A percentile compares a stretch with the other conserved stretches of the same genome.
These are phyloP conservation scores for Schrenkiella parvula DNA, from an alignment of 345 rosid species.

Conservation along the genomic window DNA sequence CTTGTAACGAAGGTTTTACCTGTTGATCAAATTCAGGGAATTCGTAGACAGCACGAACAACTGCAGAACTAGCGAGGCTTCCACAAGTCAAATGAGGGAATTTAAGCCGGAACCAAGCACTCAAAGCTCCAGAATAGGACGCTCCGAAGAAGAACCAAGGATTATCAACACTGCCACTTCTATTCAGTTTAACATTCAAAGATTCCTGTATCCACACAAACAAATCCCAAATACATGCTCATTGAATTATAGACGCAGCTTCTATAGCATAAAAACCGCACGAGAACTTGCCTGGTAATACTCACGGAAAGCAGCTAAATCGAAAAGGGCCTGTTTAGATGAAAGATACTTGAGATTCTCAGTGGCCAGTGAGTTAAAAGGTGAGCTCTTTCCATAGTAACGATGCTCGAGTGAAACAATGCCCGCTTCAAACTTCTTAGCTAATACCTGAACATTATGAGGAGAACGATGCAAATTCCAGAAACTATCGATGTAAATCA, in stretches of 20 bases:
- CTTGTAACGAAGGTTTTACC: constrained; percentile 34
- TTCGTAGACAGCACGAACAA: constrained; percentile 79
- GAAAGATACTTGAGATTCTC: constrained; percentile 84
- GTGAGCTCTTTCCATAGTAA: constrained; percentile 87
- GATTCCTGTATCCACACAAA: constrained; percentile 44
- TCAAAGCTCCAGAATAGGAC: constrained; percentile 91
- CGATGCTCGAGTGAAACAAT: constrained; percentile 95
- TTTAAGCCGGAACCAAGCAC: constrained; percentile 96
- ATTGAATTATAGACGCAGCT: background rate
- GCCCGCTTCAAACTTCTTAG: constrained; percentile 97
- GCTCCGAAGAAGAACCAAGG: constrained; percentile 89
- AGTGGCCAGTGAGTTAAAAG: constrained; percentile 59
- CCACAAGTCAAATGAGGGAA: constrained; percentile 95
- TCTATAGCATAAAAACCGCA: background rate
- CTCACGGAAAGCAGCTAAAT: constrained; percentile 83
- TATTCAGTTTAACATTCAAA: constrained; percentile 56
- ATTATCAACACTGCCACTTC: constrained; percentile 46
- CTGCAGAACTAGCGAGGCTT: constrained; percentile 98
- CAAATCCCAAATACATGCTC: background rate
- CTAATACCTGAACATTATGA: constrained; percentile 55
- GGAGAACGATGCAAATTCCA: background rate
- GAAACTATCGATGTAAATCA: background rate
- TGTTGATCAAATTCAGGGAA: constrained; percentile 79
- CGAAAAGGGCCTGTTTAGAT: constrained; percentile 82
- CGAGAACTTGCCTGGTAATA: constrained; percentile 63